Evolutionary conservation across 192 early-diverging fungal species (phyloP).

Genomic region (Cladochytrium replicatum): DNA sequence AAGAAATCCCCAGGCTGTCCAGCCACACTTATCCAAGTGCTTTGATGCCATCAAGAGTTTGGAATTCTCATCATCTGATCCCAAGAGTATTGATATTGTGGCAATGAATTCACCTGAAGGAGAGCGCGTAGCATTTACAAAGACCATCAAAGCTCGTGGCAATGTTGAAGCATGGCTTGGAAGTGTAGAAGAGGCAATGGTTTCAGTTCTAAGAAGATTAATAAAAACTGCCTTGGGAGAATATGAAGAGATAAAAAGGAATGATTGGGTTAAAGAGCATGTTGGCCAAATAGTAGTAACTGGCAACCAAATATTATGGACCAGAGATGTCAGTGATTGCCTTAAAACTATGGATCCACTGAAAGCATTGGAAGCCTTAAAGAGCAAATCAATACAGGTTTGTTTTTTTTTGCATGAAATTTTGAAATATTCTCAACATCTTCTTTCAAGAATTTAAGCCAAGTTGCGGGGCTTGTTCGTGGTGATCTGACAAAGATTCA

Average conservation of each 20-base stretch:
- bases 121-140: conserved; percentile 42
- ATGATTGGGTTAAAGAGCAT: conserved; percentile 50
- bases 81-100: conserved; percentile 48
- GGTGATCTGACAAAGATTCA: conserved; percentile 51
- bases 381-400: conserved; percentile 33
- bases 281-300: conserved; percentile 47
- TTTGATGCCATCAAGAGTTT: conserved; percentile 53
- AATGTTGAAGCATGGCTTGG: conserved; percentile 56
- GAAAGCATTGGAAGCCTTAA: conserved; percentile 24
- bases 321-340: conserved; percentile 36
- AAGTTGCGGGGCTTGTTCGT: conserved; percentile 44
- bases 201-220: conserved; percentile 33
- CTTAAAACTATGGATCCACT: conserved; percentile 32
- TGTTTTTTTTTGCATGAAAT: not conserved
- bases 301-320: conserved; percentile 49
- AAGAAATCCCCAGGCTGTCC: conserved; percentile 51
- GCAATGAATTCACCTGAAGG: conserved; percentile 52
- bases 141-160: conserved; percentile 52
- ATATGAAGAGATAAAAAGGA: conserved; percentile 34
- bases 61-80: conserved; percentile 42
- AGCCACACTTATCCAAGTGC: conserved; percentile 52
- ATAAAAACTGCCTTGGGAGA: conserved; percentile 46
- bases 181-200: conserved; percentile 53
- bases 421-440: not conserved
- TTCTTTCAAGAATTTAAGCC: conserved; percentile 27